Evolutionary conservation across 2,329 filamentous ascomycete genomes (phyloP).

Genomic region (Madurella mycetomatis): DNA sequence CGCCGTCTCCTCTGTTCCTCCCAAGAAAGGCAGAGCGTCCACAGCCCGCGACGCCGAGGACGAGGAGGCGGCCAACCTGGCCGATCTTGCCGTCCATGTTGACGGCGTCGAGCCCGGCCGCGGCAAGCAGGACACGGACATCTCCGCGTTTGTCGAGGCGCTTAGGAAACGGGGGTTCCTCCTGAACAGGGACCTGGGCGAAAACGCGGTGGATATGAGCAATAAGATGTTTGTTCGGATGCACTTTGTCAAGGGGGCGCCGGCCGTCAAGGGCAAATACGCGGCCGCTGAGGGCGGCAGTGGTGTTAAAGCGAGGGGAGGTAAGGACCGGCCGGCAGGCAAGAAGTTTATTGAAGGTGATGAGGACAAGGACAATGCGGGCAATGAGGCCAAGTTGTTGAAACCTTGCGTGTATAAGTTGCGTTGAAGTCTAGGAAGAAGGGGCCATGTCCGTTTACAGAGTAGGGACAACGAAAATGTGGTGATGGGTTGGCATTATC

Average conservation of each 20-base stretch:
- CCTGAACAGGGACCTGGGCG: slow-evolving; percentile 59
- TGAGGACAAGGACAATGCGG: slow-evolving; percentile 53
- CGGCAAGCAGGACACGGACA: slow-evolving; percentile 74
- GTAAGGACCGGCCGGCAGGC: slow-evolving; percentile 31
- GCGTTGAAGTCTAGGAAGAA: slow-evolving; percentile 35
- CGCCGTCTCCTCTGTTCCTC: slow-evolving; percentile 41
- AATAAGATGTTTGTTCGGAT: slow-evolving; percentile 99
- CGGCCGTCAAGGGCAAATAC: slow-evolving; percentile 72
- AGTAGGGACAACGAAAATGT: too few species aligned
- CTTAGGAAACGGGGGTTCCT: slow-evolving; percentile 77
- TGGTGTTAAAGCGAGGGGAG: slow-evolving; percentile 30
- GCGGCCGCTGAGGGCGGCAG: slow-evolving; percentile 53
- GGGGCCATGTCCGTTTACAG: too few species aligned
- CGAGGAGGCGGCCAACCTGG: slow-evolving; percentile 44
- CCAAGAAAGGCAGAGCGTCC: slow-evolving; percentile 40
- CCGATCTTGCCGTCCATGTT: slow-evolving; percentile 63
- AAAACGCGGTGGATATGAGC: slow-evolving; percentile 64
- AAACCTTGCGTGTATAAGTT: slow-evolving; percentile 98
- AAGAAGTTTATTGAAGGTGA: slow-evolving; percentile 53
- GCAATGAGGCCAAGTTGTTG: slow-evolving; percentile 62
- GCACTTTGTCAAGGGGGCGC: slow-evolving; percentile 82
- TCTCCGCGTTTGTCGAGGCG: slow-evolving; percentile 80
- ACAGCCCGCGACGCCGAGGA: slow-evolving; percentile 44
- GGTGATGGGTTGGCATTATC: slow-evolving; percentile 35
- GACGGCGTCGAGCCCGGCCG: slow-evolving; percentile 58